phyloP scores from a whole-genome alignment of 1,139 yeast species.

The Taphrina wiesneri region DNA sequence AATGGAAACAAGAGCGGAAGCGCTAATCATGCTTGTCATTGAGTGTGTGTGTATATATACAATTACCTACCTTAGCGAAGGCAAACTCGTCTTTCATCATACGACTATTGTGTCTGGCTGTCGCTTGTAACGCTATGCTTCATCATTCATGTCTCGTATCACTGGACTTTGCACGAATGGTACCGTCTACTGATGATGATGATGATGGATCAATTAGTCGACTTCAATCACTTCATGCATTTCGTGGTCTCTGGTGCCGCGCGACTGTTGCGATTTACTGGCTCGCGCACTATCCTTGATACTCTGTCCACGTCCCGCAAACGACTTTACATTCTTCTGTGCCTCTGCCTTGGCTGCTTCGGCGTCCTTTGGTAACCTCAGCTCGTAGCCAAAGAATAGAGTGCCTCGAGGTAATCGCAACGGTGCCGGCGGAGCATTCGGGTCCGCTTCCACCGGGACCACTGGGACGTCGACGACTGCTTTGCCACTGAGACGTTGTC shows the following conservation, averaged over 20 bases:
- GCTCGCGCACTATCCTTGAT: slow-evolving; percentile 18
- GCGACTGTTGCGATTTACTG: background rate
- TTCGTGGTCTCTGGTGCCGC: background rate
- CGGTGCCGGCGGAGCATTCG: slow-evolving; percentile 49
- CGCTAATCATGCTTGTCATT: slow-evolving; percentile 3
- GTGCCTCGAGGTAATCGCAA: slow-evolving; percentile 78
- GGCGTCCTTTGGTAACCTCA: slow-evolving; percentile 20
- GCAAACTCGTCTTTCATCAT: background rate
- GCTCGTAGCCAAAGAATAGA: slow-evolving; percentile 71
- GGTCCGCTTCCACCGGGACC: slow-evolving; percentile 29
- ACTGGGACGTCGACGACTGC: slow-evolving; percentile 41
- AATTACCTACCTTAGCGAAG: too few relatives aligned
- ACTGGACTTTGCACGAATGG: too few relatives aligned
- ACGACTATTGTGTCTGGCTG: background rate
- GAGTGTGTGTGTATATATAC: too few relatives aligned
- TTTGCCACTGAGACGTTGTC: slow-evolving; percentile 73
- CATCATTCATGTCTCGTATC: background rate
- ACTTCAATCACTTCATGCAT: slow-evolving; percentile 27
- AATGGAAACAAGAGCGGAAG: slow-evolving; percentile 38
- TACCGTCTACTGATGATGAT: too few relatives aligned
- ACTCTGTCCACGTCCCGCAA: slow-evolving; percentile 32
- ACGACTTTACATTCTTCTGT: background rate
- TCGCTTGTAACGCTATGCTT: background rate
- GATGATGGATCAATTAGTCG: slow-evolving; percentile 43
- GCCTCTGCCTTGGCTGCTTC: background rate